Percentiles rank a stretch among this genome's conserved stretches.
These are phyloP conservation scores for Oryza rufipogon DNA, from an alignment of 176 grass and related monocot genomes.

Conservation along the genomic window DNA sequence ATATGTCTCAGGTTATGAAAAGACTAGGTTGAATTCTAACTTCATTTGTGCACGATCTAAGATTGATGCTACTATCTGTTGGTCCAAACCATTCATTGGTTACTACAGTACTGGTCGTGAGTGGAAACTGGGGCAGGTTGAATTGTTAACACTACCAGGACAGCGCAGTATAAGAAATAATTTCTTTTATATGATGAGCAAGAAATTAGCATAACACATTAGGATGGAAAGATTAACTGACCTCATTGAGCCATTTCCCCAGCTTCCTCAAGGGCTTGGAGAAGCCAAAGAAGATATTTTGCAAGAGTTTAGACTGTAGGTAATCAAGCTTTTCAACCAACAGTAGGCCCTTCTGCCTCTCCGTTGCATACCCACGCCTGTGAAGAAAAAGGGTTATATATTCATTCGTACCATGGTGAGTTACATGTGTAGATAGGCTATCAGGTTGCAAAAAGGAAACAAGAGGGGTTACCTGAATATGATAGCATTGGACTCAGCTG, in stretches of 20 bases:
- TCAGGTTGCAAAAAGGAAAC: neutral
- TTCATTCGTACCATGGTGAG: neutral
- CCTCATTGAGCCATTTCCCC: conserved; percentile 75
- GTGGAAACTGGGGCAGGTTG: no score
- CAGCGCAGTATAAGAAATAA: neutral
- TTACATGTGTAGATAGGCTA: neutral
- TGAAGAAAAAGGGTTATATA: neutral
- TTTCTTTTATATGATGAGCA: neutral
- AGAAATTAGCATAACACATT: neutral
- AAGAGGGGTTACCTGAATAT: conserved; percentile 74
- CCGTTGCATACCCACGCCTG: conserved; percentile 89
- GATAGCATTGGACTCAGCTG: conserved; percentile 80
- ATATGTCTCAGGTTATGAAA: neutral
- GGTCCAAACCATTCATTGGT: no score
- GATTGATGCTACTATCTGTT: no score
- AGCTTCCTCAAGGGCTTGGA: conserved; percentile 78
- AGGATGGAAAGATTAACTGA: conserved; percentile 46
- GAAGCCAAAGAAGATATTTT: conserved; percentile 73
- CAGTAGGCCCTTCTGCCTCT: conserved; percentile 78
- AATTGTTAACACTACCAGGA: neutral
- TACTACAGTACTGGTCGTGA: no score
- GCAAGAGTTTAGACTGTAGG: conserved; percentile 84
- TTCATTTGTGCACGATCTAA: no score
- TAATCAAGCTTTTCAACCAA: conserved; percentile 93
- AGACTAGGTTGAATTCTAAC: no score